phyloP scores from a whole-genome alignment of 139 green algal species.

The Nannochloris sp. region DNA sequence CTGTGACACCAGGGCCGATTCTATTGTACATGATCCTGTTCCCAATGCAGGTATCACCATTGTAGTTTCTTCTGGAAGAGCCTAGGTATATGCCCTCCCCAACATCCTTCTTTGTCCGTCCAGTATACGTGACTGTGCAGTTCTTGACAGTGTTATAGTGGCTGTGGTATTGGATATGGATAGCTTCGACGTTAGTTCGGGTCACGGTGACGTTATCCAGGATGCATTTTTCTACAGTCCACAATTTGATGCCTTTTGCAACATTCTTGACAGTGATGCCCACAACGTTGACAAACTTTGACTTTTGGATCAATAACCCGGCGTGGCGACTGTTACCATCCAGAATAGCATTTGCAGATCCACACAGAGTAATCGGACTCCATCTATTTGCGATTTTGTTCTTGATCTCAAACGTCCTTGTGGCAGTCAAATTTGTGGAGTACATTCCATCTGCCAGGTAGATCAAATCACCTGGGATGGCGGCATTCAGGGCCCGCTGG shows the following conservation, averaged over 20 bases:
- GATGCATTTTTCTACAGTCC: neutral
- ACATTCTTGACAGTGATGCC: constrained; percentile 2
- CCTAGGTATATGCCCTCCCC: constrained; percentile 9
- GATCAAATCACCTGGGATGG: neutral
- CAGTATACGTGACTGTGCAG: constrained; percentile 3
- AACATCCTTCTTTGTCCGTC: neutral
- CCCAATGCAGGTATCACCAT: neutral
- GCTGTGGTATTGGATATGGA: neutral
- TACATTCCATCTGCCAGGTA: constrained; percentile 3
- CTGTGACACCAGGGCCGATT: constrained; percentile 12
- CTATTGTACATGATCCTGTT: constrained; percentile 11
- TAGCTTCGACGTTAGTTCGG: neutral
- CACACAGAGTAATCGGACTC: constrained; percentile 5
- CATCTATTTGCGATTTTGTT: constrained; percentile 6
- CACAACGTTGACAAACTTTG: constrained; percentile 4
- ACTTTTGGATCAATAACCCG: constrained; percentile 3
- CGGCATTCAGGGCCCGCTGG: neutral
- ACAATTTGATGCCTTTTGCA: constrained; percentile 3
- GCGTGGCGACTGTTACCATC: neutral
- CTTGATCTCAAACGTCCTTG: neutral
- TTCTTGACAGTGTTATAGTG: constrained; percentile 4
- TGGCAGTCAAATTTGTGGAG: neutral
- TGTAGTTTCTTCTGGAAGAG: neutral
- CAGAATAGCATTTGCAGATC: constrained; percentile 1
- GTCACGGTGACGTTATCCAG: neutral